Conservation (phyloP, 2,329 filamentous ascomycete genomes). For the Exserohilum rostratum region DNA sequence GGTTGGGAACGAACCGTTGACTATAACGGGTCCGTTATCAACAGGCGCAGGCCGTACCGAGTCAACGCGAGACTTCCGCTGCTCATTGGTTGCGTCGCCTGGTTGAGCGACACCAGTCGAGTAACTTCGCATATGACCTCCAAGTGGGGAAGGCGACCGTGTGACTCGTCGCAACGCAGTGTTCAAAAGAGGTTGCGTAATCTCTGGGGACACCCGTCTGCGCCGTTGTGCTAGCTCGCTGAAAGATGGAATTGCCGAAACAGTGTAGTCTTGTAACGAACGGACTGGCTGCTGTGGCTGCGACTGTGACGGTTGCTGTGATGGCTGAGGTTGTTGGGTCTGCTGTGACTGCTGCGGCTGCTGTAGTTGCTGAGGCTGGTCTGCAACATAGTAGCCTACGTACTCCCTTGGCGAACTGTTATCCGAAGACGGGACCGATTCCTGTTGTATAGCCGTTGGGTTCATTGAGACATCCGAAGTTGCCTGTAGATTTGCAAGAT, state of each 20-base stretch:
- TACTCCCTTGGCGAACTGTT: slow-evolving; percentile 57
- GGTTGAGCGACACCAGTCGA: slow-evolving; percentile 38
- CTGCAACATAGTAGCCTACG: slow-evolving; percentile 56
- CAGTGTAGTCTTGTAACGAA: slow-evolving; percentile 47
- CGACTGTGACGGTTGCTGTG: too few species aligned
- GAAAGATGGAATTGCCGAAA: slow-evolving; percentile 45
- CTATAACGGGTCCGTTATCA: slow-evolving; percentile 47
- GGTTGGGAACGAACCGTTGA: slow-evolving; percentile 49
- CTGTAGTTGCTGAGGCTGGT: slow-evolving; percentile 41
- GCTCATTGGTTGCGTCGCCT: slow-evolving; percentile 15
- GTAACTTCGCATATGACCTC: slow-evolving; percentile 51
- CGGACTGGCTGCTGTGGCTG: too few species aligned
- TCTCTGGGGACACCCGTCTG: slow-evolving; percentile 52
- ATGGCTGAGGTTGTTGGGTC: slow-evolving; percentile 44
- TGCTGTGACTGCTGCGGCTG: background rate
- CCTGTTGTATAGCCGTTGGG: slow-evolving; percentile 24
- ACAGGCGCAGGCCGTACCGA: slow-evolving; percentile 30
- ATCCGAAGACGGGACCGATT: slow-evolving; percentile 29
- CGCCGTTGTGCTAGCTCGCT: slow-evolving; percentile 51
- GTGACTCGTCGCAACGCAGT: slow-evolving; percentile 46
- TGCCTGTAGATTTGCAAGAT: slow-evolving; percentile 27
- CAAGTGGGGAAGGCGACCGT: slow-evolving; percentile 56
- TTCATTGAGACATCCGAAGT: slow-evolving; percentile 30
- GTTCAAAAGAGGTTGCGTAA: slow-evolving; percentile 46
- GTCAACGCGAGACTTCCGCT: slow-evolving; percentile 38